A percentile compares a stretch with the other conserved stretches of the same genome.
phyloP scores from a whole-genome alignment of 169 alveolate genomes.

The Cryptosporidium parvum region DNA sequence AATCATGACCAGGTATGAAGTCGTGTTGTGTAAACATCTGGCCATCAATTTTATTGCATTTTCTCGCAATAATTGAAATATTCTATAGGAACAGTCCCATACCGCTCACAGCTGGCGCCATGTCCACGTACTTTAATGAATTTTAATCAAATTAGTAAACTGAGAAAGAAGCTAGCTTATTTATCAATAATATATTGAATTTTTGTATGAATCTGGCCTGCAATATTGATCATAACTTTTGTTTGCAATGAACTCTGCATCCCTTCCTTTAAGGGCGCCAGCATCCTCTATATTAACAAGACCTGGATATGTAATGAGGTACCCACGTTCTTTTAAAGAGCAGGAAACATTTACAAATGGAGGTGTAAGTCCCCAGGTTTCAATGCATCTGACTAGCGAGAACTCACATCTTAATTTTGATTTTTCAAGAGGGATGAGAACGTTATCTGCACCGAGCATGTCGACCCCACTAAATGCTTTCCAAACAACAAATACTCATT shows the following conservation, averaged over 20 bases:
- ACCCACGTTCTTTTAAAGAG: slow-evolving; percentile 7
- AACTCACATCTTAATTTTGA: slow-evolving; percentile 18
- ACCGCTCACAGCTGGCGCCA: slow-evolving; percentile 65
- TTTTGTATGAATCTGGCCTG: background rate
- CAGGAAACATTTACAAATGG: background rate
- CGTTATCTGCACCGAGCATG: slow-evolving; percentile 34
- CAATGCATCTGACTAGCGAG: background rate
- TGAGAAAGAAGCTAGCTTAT: background rate
- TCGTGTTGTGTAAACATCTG: slow-evolving; percentile 74
- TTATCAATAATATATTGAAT: background rate
- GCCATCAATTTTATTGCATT: background rate
- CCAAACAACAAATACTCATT: slow-evolving; percentile 19
- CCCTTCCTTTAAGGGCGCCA: slow-evolving; percentile 49
- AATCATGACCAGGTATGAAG: slow-evolving; percentile 75
- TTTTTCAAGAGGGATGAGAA: slow-evolving; percentile 4
- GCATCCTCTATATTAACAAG: slow-evolving; percentile 21
- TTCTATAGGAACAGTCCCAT: background rate
- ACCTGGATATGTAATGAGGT: slow-evolving; percentile 45
- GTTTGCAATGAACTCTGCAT: slow-evolving; percentile 22
- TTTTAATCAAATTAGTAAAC: background rate
- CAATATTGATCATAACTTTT: background rate
- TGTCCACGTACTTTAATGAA: slow-evolving; percentile 69
- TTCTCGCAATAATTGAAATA: background rate
- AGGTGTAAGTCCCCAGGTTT: background rate
- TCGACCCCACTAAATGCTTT: slow-evolving; percentile 61